These are phyloP conservation scores for Fraxinus ornus DNA, from an alignment of 305 asterid genomes.

Conservation along the genomic window DNA sequence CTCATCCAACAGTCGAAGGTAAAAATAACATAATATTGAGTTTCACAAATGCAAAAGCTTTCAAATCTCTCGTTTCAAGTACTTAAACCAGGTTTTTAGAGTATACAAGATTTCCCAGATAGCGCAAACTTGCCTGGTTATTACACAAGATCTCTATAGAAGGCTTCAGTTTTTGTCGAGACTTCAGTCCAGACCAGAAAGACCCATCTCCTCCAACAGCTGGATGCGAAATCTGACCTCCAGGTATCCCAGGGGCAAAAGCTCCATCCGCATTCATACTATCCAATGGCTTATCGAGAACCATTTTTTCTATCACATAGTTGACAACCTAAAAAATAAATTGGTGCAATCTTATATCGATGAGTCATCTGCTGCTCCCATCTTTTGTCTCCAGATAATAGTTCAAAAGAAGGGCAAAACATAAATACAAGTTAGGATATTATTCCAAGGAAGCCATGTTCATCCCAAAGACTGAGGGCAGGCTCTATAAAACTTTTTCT, in stretches of 20 bases:
- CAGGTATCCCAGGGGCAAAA: conserved; percentile 41
- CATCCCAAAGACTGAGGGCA: not conserved
- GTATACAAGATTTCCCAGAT: not conserved
- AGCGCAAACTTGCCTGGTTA: conserved; percentile 57
- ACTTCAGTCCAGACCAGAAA: conserved; percentile 51
- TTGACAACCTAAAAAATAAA: conserved; percentile 55
- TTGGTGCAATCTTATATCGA: not conserved
- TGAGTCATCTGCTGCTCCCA: conserved; percentile 13
- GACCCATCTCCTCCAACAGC: conserved; percentile 52
- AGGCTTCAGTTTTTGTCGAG: conserved; percentile 74
- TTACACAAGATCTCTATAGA: conserved; percentile 83
- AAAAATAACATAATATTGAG: not conserved
- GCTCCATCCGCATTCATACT: conserved; percentile 51
- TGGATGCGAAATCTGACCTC: conserved; percentile 46
- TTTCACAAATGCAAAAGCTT: not conserved
- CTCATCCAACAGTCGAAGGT: not conserved
- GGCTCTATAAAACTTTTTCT: not conserved
- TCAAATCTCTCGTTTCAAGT: conserved; percentile 1
- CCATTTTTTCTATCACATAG: conserved; percentile 72
- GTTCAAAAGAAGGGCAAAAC: not conserved
- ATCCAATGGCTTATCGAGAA: conserved; percentile 64
- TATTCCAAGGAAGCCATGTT: not conserved
- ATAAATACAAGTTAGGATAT: not conserved
- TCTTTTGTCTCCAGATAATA: conserved; percentile 6
- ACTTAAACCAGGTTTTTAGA: not conserved